These are phyloP conservation scores for Pythium grandisporangium DNA, from an alignment of 352 stramenopile species.

Conservation along the genomic window DNA sequence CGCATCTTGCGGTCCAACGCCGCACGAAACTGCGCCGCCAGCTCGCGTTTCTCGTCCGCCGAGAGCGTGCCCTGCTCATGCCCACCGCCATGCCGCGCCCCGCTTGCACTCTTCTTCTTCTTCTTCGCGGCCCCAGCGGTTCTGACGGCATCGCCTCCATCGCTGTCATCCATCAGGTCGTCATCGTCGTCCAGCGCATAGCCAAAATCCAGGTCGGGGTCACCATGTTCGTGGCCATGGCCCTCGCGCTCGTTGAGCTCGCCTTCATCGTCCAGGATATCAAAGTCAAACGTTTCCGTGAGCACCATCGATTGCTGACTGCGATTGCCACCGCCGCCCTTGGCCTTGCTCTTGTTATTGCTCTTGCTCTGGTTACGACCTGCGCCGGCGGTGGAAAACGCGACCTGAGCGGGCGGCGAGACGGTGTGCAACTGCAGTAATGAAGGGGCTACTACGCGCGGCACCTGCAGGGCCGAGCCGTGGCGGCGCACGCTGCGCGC, in stretches of 20 bases:
- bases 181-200: constrained; percentile 14
- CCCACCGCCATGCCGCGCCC: not conserved
- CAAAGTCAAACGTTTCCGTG: constrained; percentile 40
- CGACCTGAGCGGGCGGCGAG: too few species aligned
- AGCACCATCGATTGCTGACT: constrained; percentile 49
- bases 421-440: too few species aligned
- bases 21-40: constrained; percentile 32
- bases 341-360: too few species aligned
- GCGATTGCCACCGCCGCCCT: too few species aligned
- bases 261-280: constrained; percentile 40
- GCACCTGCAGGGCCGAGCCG: too few species aligned
- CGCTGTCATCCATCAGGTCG: constrained; percentile 1
- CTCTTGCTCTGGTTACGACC: too few species aligned
- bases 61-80: not conserved
- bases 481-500: too few species aligned
- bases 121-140: too few species aligned
- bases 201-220: not conserved
- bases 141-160: too few species aligned
- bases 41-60: constrained; percentile 12
- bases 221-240: not conserved
- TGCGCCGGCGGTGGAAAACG: too few species aligned
- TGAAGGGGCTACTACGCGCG: too few species aligned
- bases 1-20: constrained; percentile 56
- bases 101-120: too few species aligned
- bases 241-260: constrained; percentile 16